Evolutionary conservation across 2,329 filamentous ascomycete species (phyloP).

Genomic region (Curvularia eragrostidis): DNA sequence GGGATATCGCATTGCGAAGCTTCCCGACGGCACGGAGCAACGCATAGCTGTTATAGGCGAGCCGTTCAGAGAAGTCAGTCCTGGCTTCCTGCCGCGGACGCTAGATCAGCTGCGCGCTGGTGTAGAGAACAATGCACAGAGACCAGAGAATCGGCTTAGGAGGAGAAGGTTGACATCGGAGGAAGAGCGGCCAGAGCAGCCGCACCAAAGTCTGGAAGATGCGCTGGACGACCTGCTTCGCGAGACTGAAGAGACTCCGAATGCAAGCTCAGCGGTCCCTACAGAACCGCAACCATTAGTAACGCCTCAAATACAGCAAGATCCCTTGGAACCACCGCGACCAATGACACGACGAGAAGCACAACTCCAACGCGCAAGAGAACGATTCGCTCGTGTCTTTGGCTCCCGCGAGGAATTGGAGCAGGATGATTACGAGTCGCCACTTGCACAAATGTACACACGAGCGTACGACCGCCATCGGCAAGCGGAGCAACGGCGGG

Average conservation of each 20-base stretch:
- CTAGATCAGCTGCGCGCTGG: conserved; percentile 53
- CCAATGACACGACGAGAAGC: conserved; percentile 27
- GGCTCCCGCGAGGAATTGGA: conserved; percentile 57
- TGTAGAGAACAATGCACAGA: conserved; percentile 36
- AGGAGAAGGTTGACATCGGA: conserved; percentile 33
- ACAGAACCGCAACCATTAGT: conserved; percentile 3
- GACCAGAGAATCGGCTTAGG: conserved; percentile 40
- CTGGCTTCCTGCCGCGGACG: conserved; percentile 56
- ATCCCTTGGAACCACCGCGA: conserved; percentile 16
- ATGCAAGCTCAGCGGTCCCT: conserved; percentile 9
- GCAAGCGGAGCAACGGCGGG: conserved; percentile 49
- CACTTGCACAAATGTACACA: conserved; percentile 56
- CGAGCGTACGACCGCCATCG: conserved; percentile 54
- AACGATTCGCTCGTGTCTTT: conserved; percentile 50
- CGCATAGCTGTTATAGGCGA: conserved; percentile 57
- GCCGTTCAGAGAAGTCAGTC: conserved; percentile 55
- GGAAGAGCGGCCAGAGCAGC: conserved; percentile 29
- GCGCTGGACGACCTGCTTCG: conserved; percentile 44
- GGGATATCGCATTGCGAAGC: conserved; percentile 52
- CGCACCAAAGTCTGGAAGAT: conserved; percentile 44
- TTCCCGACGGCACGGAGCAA: conserved; percentile 54
- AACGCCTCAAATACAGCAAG: conserved; percentile 11
- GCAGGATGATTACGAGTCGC: conserved; percentile 57
- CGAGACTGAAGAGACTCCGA: conserved; percentile 33
- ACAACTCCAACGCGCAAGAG: conserved; percentile 33